A percentile compares a stretch with the other conserved stretches of the same genome.
phyloP scores from a whole-genome alignment of 306 rosid species.

The Glycyrrhiza uralensis region DNA sequence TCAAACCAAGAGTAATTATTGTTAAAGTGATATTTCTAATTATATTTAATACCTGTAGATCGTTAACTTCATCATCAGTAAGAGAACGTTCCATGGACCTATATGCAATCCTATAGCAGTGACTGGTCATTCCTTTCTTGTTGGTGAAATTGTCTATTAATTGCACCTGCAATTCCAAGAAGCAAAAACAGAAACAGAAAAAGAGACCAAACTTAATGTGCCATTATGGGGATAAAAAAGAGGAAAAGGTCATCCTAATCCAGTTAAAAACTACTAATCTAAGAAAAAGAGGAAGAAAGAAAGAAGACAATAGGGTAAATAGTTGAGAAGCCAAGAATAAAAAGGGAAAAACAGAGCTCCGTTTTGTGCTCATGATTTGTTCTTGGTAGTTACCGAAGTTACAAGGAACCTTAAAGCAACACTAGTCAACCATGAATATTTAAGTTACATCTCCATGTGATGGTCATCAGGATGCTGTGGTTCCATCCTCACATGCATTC shows the following conservation, averaged over 20 bases:
- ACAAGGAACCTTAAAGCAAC: neutral
- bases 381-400: neutral
- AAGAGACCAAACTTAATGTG: neutral
- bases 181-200: conserved; percentile 16
- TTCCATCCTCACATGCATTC: conserved; percentile 2
- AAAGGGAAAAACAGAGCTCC: neutral
- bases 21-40: neutral
- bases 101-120: conserved; percentile 90
- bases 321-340: neutral
- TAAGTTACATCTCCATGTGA: neutral
- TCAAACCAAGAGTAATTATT: neutral
- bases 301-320: neutral
- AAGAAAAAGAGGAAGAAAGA: neutral
- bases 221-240: neutral
- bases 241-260: neutral
- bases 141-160: conserved; percentile 94
- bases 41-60: conserved; percentile 44
- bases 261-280: neutral
- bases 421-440: neutral
- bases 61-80: conserved; percentile 88
- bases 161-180: conserved; percentile 58
- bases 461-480: neutral
- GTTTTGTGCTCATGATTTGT: neutral
- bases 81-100: conserved; percentile 97
- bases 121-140: conserved; percentile 97